These are phyloP conservation scores for Trichophyton simii DNA, from an alignment of 2,329 filamentous ascomycete species.

Conservation along the genomic window DNA sequence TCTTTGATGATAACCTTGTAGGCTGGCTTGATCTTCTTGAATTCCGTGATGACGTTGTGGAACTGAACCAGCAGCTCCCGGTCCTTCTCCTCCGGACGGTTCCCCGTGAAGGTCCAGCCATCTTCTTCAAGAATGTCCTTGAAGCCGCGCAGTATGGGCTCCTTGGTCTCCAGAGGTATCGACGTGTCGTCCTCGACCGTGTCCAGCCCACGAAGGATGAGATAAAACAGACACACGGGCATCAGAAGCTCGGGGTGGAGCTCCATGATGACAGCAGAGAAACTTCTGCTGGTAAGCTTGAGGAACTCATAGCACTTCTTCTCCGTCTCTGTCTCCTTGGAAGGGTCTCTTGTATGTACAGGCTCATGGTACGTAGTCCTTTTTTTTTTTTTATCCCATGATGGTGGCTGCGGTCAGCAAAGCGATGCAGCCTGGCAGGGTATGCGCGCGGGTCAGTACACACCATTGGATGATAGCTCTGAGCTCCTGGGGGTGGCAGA, in stretches of 20 bases:
- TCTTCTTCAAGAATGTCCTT: conserved; percentile 64
- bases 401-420: neutral
- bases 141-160: conserved; percentile 74
- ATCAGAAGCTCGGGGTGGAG: conserved; percentile 87
- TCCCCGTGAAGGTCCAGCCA: conserved; percentile 82
- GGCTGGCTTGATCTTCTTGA: conserved; percentile 71
- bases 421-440: neutral
- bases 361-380: conserved; percentile 97
- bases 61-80: conserved; percentile 86
- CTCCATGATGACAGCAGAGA: conserved; percentile 86
- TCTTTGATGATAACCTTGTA: conserved; percentile 84
- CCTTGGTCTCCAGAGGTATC: conserved; percentile 66
- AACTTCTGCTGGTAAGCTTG: conserved; percentile 81
- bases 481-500: conserved; percentile 64
- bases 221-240: conserved; percentile 82
- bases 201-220: conserved; percentile 80
- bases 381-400: neutral
- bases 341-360: conserved; percentile 67
- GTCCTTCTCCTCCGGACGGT: conserved; percentile 86
- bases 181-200: conserved; percentile 99
- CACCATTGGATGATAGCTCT: conserved; percentile 84
- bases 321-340: conserved; percentile 61
- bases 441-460: conserved; percentile 15
- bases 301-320: conserved; percentile 78
- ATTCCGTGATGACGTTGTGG: conserved; percentile 71